These are phyloP conservation scores for Aureobasidium subglaciale DNA, from an alignment of 2,329 filamentous ascomycete species.

Conservation along the genomic window DNA sequence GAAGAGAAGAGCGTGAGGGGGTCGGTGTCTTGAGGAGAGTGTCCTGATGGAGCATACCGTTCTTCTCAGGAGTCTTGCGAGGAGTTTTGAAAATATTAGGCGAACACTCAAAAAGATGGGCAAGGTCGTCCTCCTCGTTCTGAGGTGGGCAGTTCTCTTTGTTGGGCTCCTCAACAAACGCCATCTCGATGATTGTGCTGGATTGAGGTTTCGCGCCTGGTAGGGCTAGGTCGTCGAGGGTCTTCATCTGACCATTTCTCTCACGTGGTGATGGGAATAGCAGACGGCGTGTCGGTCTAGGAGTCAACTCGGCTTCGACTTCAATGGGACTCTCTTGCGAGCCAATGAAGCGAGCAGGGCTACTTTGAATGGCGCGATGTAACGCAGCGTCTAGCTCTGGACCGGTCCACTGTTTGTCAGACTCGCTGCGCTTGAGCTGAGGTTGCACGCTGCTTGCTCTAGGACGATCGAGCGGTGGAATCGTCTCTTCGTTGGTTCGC, in stretches of 20 bases:
- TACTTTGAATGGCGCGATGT: conserved; percentile 53
- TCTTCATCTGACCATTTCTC: conserved; percentile 54
- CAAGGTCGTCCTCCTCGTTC: conserved; percentile 42
- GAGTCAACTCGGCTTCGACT: conserved; percentile 44
- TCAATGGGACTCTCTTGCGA: conserved; percentile 43
- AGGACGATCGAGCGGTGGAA: conserved; percentile 32
- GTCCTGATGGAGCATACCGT: conserved; percentile 49
- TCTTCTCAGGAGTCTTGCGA: conserved; percentile 51
- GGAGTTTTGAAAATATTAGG: conserved; percentile 41
- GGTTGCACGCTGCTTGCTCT: conserved; percentile 44
- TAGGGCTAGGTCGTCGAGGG: conserved; percentile 47
- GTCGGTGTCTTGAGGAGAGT: conserved; percentile 42
- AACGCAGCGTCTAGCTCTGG: conserved; percentile 31
- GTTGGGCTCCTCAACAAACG: conserved; percentile 36
- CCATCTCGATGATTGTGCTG: conserved; percentile 10
- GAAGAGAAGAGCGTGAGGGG: conserved; percentile 28
- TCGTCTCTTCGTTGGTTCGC: not conserved
- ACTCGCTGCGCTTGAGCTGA: conserved; percentile 29
- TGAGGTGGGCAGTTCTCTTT: conserved; percentile 51
- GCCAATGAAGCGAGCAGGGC: conserved; percentile 47
- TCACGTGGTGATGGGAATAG: conserved; percentile 72
- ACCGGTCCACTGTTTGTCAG: conserved; percentile 21
- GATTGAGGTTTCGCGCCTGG: conserved; percentile 18
- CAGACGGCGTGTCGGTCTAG: conserved; percentile 59
- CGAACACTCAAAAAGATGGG: conserved; percentile 61